phyloP scores from a whole-genome alignment of 2,329 filamentous ascomycete genomes.

The Colletotrichum aenigma region DNA sequence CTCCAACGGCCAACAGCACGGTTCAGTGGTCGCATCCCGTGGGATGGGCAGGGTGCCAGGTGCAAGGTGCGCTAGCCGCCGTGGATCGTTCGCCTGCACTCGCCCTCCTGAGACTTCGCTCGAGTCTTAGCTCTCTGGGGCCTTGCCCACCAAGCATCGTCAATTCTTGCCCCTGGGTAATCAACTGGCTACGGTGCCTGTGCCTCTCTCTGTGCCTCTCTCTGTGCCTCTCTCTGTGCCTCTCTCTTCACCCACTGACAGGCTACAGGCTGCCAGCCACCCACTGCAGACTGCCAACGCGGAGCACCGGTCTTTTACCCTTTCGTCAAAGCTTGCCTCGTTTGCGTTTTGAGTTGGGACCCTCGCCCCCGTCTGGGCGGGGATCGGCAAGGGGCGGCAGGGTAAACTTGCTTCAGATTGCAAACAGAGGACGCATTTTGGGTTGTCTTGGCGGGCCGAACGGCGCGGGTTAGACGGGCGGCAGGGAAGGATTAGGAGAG shows the following conservation, averaged over 20 bases:
- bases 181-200: background rate
- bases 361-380: background rate
- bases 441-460: background rate
- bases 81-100: background rate
- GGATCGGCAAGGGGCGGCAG: background rate
- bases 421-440: background rate
- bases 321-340: slow-evolving; percentile 3
- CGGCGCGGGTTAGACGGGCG: background rate
- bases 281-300: background rate
- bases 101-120: slow-evolving; percentile 1
- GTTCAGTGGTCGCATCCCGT: background rate
- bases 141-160: background rate
- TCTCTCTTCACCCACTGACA: background rate
- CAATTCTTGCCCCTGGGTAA: background rate
- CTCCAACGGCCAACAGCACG: background rate
- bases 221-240: background rate
- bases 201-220: background rate
- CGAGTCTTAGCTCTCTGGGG: background rate
- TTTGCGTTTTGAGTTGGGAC: background rate
- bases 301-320: background rate
- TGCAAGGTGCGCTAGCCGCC: background rate
- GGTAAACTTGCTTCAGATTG: slow-evolving; percentile 10
- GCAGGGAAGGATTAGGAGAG: slow-evolving; percentile 12
- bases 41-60: background rate
- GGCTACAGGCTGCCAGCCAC: background rate